Percentiles rank a stretch among this genome's conserved stretches.
Conservation (phyloP, 805 yeast genomes). For the Jamesozyma rosinii region DNA sequence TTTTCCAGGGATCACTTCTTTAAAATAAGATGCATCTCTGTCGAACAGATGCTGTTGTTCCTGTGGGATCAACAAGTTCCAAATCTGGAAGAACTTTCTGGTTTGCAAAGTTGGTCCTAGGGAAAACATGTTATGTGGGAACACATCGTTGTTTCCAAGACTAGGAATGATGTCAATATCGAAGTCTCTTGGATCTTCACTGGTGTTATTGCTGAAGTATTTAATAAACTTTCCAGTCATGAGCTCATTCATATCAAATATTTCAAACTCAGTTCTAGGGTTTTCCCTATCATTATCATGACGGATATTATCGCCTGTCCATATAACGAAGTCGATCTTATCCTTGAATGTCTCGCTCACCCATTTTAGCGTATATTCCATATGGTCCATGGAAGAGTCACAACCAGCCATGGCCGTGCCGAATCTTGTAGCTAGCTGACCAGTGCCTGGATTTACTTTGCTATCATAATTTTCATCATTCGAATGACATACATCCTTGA, state of each 20-base stretch:
- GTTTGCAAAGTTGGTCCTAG: constrained; percentile 88
- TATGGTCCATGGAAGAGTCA: constrained; percentile 59
- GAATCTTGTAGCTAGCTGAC: constrained; percentile 45
- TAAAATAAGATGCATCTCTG: constrained; percentile 64
- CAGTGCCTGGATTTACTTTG: not conserved
- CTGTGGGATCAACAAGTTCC: constrained; percentile 68
- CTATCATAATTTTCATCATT: not conserved
- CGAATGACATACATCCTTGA: constrained; percentile 50
- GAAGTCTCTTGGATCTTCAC: constrained; percentile 38
- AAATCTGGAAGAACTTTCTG: constrained; percentile 61
- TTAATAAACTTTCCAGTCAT: constrained; percentile 46
- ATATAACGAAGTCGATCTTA: constrained; percentile 73
- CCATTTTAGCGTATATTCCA: constrained; percentile 61
- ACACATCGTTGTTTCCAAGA: constrained; percentile 81
- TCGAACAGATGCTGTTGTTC: constrained; percentile 68
- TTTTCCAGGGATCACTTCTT: constrained; percentile 70
- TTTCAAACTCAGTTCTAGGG: constrained; percentile 68
- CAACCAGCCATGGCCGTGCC: constrained; percentile 75
- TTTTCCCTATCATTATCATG: constrained; percentile 69
- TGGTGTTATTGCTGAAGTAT: constrained; percentile 41
- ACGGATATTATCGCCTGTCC: constrained; percentile 87
- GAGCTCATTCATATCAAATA: constrained; percentile 56
- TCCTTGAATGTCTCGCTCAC: constrained; percentile 53
- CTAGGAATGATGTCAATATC: constrained; percentile 54
- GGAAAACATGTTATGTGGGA: constrained; percentile 77